Evolutionary conservation across 2,329 filamentous ascomycete genomes (phyloP).

Genomic region (Colletotrichum sp.): DNA sequence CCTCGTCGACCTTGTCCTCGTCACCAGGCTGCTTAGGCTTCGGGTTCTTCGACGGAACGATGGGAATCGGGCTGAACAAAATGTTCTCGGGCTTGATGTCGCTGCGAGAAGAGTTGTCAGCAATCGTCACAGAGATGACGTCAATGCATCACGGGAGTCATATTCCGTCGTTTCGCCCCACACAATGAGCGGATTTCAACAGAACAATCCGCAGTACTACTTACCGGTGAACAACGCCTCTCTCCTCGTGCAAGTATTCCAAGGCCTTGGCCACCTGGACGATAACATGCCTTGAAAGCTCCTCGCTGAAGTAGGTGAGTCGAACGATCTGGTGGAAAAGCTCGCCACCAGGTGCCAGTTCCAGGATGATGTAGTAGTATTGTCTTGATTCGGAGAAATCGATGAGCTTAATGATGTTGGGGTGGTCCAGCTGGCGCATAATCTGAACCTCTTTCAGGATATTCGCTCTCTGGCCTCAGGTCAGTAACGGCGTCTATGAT

Average conservation of each 20-base stretch:
- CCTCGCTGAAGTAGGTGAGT: constrained; percentile 97
- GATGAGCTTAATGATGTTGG: constrained; percentile 92
- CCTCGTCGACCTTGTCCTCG: constrained; percentile 96
- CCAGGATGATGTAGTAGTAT: constrained; percentile 97
- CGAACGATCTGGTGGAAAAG: constrained; percentile 98
- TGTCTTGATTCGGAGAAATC: constrained; percentile 93
- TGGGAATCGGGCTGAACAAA: constrained; percentile 85
- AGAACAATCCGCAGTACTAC: constrained; percentile 31
- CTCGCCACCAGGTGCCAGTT: constrained; percentile 93
- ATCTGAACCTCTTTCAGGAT: constrained; percentile 99
- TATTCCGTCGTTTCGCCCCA: neutral
- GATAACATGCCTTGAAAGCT: constrained; percentile 93
- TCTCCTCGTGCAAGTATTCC: constrained; percentile 92
- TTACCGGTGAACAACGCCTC: constrained; percentile 95
- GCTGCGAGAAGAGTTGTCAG: constrained; percentile 48
- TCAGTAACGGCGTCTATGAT: constrained; percentile 27
- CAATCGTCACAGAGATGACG: constrained; percentile 25
- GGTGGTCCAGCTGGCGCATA: constrained; percentile 95
- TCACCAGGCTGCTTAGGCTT: constrained; percentile 86
- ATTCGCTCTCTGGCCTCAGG: constrained; percentile 77
- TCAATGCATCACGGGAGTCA: constrained; percentile 23
- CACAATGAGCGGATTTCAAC: neutral
- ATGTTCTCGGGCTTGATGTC: constrained; percentile 99
- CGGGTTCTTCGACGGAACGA: constrained; percentile 79
- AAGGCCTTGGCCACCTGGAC: constrained; percentile 92